These are phyloP conservation scores for Lentinula edodes DNA, from an alignment of 768 basidiomycete species.

Conservation along the genomic window DNA sequence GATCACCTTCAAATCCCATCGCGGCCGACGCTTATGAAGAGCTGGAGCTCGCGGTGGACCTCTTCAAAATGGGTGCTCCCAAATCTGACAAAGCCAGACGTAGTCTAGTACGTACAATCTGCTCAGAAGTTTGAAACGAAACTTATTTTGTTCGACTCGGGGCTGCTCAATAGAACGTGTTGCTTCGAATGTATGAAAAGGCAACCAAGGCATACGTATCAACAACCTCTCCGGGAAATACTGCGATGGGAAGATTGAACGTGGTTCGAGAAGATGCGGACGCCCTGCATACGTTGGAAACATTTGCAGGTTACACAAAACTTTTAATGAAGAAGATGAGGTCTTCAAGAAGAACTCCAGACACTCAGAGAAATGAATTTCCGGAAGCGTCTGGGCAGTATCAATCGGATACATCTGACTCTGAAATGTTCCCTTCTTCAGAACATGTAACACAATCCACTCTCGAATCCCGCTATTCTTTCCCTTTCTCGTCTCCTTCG, in stretches of 20 bases:
- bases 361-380: background rate
- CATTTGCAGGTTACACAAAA: background rate
- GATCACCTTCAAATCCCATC: background rate
- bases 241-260: background rate
- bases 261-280: background rate
- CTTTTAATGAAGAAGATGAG: background rate
- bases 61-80: background rate
- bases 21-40: background rate
- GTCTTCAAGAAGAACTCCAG: background rate
- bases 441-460: background rate
- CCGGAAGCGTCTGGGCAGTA: background rate
- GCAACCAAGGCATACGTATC: background rate
- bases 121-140: background rate
- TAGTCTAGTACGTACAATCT: background rate
- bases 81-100: background rate
- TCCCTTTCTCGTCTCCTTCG: background rate
- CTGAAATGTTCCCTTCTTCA: background rate
- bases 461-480: background rate
- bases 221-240: background rate
- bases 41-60: background rate
- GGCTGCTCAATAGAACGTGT: background rate
- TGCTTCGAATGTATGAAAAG: background rate
- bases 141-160: background rate
- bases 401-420: background rate
- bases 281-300: background rate